Base-by-base conservation (phyloP, 2,329 filamentous ascomycete species). In the Calonectria naviculata region DNA sequence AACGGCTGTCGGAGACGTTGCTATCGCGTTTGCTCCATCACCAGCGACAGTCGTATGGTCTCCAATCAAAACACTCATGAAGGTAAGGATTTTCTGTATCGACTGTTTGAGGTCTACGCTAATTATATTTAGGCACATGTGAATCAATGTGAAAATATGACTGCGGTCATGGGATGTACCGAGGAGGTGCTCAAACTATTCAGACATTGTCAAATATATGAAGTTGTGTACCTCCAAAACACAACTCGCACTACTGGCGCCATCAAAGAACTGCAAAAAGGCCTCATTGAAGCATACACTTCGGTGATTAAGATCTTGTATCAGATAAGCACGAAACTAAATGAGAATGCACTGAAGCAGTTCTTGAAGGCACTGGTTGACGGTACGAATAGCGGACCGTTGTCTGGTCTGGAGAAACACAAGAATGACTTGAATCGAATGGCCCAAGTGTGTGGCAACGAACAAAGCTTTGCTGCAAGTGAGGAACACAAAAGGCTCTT, bases 281-380 rank as follows among this genome's bases (percentile, higher is more conserved):
- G 5, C 6, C 47, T 68, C 10, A 47, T 68, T 5, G 62, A 44
- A 19, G 21, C 36, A 8, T 65, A 68, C 21, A 38, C 31, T 7
- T 29, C 34, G 7, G 54, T 26, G 9, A 34, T 68, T 15, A 47
- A 68, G 47, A 24, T 68, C 19, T 29, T 68, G 3, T 46, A 47
- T 17, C 28, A 58, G 28, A 38, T 36, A 1, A 38, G 21, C 3
- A 34, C 7, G 1, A 36, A 13, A 12, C 28, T 68, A 13, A 47
- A 58, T 7, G 13, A 64, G 26, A 29, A 21, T 8, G 15, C 12
- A 3, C 17, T 21, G 12, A 34, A 26, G 24, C 28, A 58, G 4
- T 64, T 68, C 31, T 47, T 68, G 36, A 17, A 63, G 28, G 60
- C 66, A 58, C 66, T 68, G 12, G 21, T 47, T 8, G 10, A 64